A percentile compares a stretch with the other conserved stretches of the same genome.
phyloP scores from a whole-genome alignment of 1,139 yeast genomes.

The Scheffersomyces segobiensis region DNA sequence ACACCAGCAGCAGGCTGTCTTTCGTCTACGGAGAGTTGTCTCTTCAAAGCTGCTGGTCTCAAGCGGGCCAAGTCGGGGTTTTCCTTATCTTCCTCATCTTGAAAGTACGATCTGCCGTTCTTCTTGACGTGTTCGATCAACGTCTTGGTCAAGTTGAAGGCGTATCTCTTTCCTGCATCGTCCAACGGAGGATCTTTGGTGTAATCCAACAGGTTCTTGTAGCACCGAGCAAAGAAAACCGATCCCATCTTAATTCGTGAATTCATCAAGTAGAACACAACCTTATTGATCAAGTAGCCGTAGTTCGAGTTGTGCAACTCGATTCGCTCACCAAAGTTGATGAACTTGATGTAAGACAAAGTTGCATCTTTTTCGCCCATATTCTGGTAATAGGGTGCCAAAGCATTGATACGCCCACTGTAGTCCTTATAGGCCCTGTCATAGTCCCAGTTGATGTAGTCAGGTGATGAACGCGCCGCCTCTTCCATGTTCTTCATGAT shows the following conservation, averaged over 20 bases:
- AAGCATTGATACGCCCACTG: slow-evolving; percentile 49
- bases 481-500: slow-evolving; percentile 72
- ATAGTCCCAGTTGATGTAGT: slow-evolving; percentile 73
- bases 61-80: slow-evolving; percentile 18
- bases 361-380: slow-evolving; percentile 51
- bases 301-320: slow-evolving; percentile 78
- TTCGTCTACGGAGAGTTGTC: slow-evolving; percentile 21
- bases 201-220: slow-evolving; percentile 57
- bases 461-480: slow-evolving; percentile 88
- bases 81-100: slow-evolving; percentile 8
- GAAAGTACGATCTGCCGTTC: slow-evolving; percentile 32
- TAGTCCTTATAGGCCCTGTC: slow-evolving; percentile 63
- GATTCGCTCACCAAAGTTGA: slow-evolving; percentile 87
- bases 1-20: slow-evolving; percentile 51
- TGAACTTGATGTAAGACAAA: slow-evolving; percentile 75
- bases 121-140: slow-evolving; percentile 35
- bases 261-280: slow-evolving; percentile 87
- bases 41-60: slow-evolving; percentile 14
- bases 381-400: slow-evolving; percentile 53
- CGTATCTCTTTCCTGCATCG: slow-evolving; percentile 55
- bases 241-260: slow-evolving; percentile 82
- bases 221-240: slow-evolving; percentile 84
- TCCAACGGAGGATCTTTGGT: slow-evolving; percentile 68
- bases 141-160: slow-evolving; percentile 43
- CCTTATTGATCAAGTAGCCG: slow-evolving; percentile 87